Evolutionary conservation across 2,329 filamentous ascomycete genomes (phyloP).

Genomic region (Neofusicoccum cordaticola): DNA sequence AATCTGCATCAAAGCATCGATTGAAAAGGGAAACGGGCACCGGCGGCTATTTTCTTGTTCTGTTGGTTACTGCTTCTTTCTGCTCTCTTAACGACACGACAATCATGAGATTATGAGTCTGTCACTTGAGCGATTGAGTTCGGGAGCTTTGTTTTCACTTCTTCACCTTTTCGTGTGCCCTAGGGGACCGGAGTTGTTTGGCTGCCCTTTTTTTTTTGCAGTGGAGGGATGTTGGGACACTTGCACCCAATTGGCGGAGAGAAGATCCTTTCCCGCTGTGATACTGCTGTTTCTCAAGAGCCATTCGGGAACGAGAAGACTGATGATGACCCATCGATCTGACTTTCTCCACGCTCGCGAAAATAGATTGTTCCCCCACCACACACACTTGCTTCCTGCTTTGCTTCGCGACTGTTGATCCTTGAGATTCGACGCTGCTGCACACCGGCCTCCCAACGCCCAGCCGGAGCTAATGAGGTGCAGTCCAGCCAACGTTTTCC

Average conservation of each 20-base stretch:
- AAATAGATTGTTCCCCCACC: background rate
- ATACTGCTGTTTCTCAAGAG: background rate
- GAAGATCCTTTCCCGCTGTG: background rate
- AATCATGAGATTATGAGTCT: background rate
- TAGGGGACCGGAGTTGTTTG: background rate
- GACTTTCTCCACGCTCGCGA: background rate
- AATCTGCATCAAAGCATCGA: constrained; percentile 8
- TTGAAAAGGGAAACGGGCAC: background rate
- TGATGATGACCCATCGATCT: too few relatives aligned
- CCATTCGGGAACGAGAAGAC: background rate
- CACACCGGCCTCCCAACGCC: too few relatives aligned
- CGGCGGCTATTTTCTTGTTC: background rate
- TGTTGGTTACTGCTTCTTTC: background rate
- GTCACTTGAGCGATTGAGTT: background rate
- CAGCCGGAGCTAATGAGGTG: too few relatives aligned
- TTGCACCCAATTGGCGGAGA: background rate
- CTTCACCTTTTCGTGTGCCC: background rate
- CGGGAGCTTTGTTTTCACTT: background rate
- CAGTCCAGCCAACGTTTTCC: too few relatives aligned
- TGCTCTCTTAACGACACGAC: background rate
- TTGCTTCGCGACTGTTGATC: background rate
- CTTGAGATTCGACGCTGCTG: background rate
- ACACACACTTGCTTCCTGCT: background rate
- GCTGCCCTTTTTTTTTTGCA: background rate
- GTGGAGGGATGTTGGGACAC: background rate